phyloP scores from a whole-genome alignment of 176 grass and related monocot species.

The Oropetium thomaeum region DNA sequence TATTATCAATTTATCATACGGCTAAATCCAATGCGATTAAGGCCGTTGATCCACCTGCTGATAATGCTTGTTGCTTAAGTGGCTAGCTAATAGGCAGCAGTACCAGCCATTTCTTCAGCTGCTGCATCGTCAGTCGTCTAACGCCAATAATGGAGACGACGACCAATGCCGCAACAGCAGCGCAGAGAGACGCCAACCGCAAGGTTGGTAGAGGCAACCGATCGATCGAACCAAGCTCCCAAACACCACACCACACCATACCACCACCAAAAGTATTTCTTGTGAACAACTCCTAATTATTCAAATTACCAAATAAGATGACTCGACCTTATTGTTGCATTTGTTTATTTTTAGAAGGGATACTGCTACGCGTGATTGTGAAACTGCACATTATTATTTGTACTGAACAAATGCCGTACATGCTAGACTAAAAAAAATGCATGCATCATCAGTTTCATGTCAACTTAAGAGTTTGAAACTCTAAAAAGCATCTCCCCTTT shows the following conservation, averaged over 20 bases:
- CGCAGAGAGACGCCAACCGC: constrained; percentile 57
- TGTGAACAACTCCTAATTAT: constrained; percentile 55
- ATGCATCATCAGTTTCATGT: constrained; percentile 11
- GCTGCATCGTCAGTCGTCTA: constrained; percentile 5
- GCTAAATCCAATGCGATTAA: constrained; percentile 6
- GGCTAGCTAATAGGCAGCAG: background rate
- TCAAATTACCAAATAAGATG: constrained; percentile 39
- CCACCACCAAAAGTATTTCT: constrained; percentile 53
- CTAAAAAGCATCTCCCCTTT: background rate
- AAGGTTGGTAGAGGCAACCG: constrained; percentile 59
- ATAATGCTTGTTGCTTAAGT: constrained; percentile 26
- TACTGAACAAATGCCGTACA: background rate
- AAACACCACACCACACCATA: constrained; percentile 30
- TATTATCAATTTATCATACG: constrained; percentile 26
- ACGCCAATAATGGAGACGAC: constrained; percentile 44
- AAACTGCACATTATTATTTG: background rate
- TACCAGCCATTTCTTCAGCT: background rate
- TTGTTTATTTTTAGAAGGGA: constrained; percentile 1
- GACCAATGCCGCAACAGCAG: constrained; percentile 33
- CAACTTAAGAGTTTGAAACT: background rate
- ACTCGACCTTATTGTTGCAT: constrained; percentile 12
- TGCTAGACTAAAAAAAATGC: background rate
- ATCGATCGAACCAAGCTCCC: background rate
- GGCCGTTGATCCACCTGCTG: constrained; percentile 30
- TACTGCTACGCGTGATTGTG: constrained; percentile 29